Evolutionary conservation across 2,329 filamentous ascomycete species (phyloP).

Genomic region (Canariomyces notabilis): DNA sequence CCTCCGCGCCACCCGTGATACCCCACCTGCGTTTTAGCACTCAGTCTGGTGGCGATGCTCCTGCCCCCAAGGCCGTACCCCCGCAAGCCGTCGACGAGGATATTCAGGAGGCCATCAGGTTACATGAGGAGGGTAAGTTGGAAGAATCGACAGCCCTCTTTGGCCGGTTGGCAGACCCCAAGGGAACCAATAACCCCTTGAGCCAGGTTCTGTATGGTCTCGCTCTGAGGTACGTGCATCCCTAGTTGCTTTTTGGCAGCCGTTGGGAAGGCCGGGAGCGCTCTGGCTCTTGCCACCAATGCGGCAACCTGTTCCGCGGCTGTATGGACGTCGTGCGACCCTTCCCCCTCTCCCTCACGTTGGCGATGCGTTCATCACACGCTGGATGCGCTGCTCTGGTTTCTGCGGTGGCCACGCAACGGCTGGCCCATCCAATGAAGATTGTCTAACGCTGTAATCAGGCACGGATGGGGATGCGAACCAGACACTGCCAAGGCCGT

Average conservation of each 20-base stretch:
- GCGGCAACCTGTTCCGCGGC: neutral
- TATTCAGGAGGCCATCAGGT: conserved; percentile 91
- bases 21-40: conserved; percentile 28
- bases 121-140: conserved; percentile 82
- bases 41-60: conserved; percentile 22
- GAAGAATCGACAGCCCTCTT: conserved; percentile 80
- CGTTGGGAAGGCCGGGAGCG: neutral
- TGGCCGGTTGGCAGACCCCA: conserved; percentile 72
- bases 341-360: no score
- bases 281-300: neutral
- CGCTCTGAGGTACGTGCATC: conserved; percentile 67
- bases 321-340: conserved; percentile 8
- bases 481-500: conserved; percentile 93
- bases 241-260: neutral
- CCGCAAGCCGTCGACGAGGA: conserved; percentile 57
- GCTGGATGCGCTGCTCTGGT: conserved; percentile 14
- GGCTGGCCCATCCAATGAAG: conserved; percentile 18
- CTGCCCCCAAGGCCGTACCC: conserved; percentile 36
- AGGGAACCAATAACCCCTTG: conserved; percentile 83
- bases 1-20: conserved; percentile 27
- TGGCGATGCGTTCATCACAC: neutral
- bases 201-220: conserved; percentile 95
- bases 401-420: conserved; percentile 12
- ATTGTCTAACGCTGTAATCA: conserved; percentile 54
- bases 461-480: conserved; percentile 67